These are phyloP conservation scores for Boletus sp. DNA, from an alignment of 1,284 basidiomycete species.

Conservation along the genomic window DNA sequence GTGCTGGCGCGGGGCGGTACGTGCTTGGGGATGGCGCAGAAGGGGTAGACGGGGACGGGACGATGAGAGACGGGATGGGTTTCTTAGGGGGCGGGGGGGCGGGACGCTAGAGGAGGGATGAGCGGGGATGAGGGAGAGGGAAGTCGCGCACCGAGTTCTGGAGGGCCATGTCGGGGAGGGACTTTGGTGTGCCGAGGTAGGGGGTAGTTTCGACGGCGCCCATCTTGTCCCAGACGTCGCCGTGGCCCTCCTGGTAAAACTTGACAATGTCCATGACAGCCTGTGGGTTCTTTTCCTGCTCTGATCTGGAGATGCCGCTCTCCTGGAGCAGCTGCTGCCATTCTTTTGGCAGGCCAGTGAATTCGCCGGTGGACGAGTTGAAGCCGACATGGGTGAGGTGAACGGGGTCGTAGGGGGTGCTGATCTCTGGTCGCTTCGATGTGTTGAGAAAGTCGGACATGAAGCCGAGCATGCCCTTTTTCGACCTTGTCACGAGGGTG, in stretches of 20 bases:
- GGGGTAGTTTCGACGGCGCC: constrained; percentile 45
- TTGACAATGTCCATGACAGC: constrained; percentile 99
- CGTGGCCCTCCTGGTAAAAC: constrained; percentile 91
- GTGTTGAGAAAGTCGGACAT: constrained; percentile 82
- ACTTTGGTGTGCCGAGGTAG: constrained; percentile 36
- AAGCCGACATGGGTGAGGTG: constrained; percentile 99
- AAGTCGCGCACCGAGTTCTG: constrained; percentile 53
- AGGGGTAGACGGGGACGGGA: constrained; percentile 39
- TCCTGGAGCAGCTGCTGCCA: constrained; percentile 99
- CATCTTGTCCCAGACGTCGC: constrained; percentile 86
- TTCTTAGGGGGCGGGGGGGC: constrained; percentile 62
- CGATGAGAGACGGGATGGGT: constrained; percentile 39
- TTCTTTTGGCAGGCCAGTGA: constrained; percentile 96
- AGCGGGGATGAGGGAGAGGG: constrained; percentile 8
- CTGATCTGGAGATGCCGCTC: constrained; percentile 91
- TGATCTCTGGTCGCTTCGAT: constrained; percentile 90
- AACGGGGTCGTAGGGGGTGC: constrained; percentile 98
- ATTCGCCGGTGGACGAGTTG: constrained; percentile 98
- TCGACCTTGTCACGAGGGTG: constrained; percentile 63
- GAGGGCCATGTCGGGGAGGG: constrained; percentile 48
- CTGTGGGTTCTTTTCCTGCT: constrained; percentile 98
- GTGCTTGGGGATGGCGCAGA: constrained; percentile 47
- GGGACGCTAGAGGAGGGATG: constrained; percentile 45
- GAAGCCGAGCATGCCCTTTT: constrained; percentile 77
- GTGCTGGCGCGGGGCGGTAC: constrained; percentile 70